These are phyloP conservation scores for Pichia sp. DNA, from an alignment of 1,139 yeast genomes.

Conservation along the genomic window DNA sequence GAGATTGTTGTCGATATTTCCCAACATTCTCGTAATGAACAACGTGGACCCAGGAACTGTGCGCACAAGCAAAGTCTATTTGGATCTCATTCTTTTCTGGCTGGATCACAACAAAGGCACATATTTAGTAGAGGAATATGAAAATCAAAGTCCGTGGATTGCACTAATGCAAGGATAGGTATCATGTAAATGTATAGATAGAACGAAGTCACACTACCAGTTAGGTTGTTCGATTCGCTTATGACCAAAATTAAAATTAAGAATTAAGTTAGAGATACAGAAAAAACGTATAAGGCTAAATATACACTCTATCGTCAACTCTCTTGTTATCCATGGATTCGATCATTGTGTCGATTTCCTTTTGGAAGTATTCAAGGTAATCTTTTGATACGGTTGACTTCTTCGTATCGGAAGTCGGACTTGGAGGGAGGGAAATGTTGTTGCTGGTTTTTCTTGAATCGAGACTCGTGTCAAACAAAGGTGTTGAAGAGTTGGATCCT, in stretches of 20 bases:
- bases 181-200: background rate
- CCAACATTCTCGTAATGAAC: slow-evolving; percentile 74
- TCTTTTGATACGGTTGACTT: slow-evolving; percentile 3
- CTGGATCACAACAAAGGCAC: slow-evolving; percentile 44
- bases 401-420: background rate
- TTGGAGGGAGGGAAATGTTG: background rate
- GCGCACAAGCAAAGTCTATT: slow-evolving; percentile 48
- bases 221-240: background rate
- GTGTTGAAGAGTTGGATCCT: background rate
- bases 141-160: slow-evolving; percentile 49
- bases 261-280: no score
- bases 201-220: background rate
- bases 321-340: slow-evolving; percentile 12
- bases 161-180: slow-evolving; percentile 19
- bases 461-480: background rate
- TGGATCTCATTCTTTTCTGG: slow-evolving; percentile 50
- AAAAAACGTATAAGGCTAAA: slow-evolving; percentile 2
- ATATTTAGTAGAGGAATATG: slow-evolving; percentile 45
- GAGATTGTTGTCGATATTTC: slow-evolving; percentile 69
- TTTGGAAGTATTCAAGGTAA: slow-evolving; percentile 9
- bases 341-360: slow-evolving; percentile 17
- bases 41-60: slow-evolving; percentile 77
- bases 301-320: slow-evolving; percentile 17
- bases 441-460: background rate
- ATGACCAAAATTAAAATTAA: background rate